phyloP scores from a whole-genome alignment of 2,329 filamentous ascomycete genomes.

The Thermomyces lanuginosus region DNA sequence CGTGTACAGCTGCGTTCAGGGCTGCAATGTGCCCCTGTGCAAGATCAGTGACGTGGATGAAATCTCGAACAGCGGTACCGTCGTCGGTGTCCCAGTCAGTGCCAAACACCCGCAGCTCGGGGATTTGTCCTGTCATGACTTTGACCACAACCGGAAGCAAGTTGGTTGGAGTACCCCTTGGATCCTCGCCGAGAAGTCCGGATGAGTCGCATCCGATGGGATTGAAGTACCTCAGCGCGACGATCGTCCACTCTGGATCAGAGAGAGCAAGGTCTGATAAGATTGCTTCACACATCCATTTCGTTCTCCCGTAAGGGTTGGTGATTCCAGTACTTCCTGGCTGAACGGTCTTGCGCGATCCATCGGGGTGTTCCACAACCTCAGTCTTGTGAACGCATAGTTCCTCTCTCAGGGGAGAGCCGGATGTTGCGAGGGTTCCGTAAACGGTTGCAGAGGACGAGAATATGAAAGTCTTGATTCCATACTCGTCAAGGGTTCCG shows the following conservation, averaged over 20 bases:
- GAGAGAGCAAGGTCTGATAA: conserved; percentile 44
- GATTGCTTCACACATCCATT: conserved; percentile 53
- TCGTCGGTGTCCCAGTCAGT: conserved; percentile 49
- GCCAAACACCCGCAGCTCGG: conserved; percentile 45
- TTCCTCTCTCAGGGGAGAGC: conserved; percentile 39
- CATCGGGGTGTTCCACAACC: conserved; percentile 28
- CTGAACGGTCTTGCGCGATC: conserved; percentile 25
- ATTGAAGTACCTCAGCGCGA: conserved; percentile 51
- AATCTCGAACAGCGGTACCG: conserved; percentile 50
- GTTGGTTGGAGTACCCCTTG: conserved; percentile 45
- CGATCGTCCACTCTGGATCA: conserved; percentile 46
- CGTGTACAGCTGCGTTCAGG: conserved; percentile 24
- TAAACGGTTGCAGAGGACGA: conserved; percentile 54
- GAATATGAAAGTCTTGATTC: conserved; percentile 51
- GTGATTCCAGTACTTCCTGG: conserved; percentile 42
- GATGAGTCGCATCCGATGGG: conserved; percentile 50
- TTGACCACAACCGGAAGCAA: conserved; percentile 48
- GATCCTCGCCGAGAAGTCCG: conserved; percentile 48
- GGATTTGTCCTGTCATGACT: conserved; percentile 40
- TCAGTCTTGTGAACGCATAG: conserved; percentile 38
- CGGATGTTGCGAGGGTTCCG: conserved; percentile 37
- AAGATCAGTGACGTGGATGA: conserved; percentile 51
- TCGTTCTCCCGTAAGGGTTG: conserved; percentile 49
- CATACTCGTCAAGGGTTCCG: conserved; percentile 39
- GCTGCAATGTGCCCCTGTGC: conserved; percentile 48